These are phyloP conservation scores for Imleria badia DNA, from an alignment of 768 basidiomycete species.

Conservation along the genomic window DNA sequence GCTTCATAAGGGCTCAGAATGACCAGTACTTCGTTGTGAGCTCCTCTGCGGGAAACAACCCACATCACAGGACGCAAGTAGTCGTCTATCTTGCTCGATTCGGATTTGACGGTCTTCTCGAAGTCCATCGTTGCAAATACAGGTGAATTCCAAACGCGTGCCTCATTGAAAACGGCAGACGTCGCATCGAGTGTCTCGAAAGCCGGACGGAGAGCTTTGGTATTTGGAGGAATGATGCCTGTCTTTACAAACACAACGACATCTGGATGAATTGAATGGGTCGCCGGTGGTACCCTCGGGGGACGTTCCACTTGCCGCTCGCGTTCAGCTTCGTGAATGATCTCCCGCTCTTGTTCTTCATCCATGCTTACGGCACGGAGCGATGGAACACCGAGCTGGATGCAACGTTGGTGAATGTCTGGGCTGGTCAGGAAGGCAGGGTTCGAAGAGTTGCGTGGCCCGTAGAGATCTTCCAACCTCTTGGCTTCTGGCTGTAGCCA, in stretches of 20 bases:
- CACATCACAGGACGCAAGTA: too few relatives aligned
- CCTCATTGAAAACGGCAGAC: slow-evolving; percentile 15
- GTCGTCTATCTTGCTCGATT: slow-evolving; percentile 1
- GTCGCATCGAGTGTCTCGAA: neutral
- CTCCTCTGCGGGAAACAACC: neutral
- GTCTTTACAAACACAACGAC: neutral
- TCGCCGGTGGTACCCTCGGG: slow-evolving; percentile 18
- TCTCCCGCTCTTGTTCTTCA: slow-evolving; percentile 44
- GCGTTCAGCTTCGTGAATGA: slow-evolving; percentile 42
- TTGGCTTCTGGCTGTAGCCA: slow-evolving; percentile 44
- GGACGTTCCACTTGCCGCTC: slow-evolving; percentile 42
- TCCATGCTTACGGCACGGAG: neutral
- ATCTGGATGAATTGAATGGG: slow-evolving; percentile 9
- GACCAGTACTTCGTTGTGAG: slow-evolving; percentile 23
- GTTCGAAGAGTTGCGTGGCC: too few relatives aligned
- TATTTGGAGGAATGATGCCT: neutral
- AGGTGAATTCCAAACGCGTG: slow-evolving; percentile 10
- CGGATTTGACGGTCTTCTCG: slow-evolving; percentile 3
- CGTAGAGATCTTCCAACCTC: neutral
- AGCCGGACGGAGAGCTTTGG: neutral
- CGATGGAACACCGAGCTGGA: neutral
- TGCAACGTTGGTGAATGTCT: neutral
- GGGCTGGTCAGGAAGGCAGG: neutral
- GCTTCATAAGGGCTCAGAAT: slow-evolving; percentile 20
- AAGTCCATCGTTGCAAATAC: slow-evolving; percentile 16